phyloP scores from a whole-genome alignment of 2,329 filamentous ascomycete genomes.

The Akanthomyces uredinophilus region DNA sequence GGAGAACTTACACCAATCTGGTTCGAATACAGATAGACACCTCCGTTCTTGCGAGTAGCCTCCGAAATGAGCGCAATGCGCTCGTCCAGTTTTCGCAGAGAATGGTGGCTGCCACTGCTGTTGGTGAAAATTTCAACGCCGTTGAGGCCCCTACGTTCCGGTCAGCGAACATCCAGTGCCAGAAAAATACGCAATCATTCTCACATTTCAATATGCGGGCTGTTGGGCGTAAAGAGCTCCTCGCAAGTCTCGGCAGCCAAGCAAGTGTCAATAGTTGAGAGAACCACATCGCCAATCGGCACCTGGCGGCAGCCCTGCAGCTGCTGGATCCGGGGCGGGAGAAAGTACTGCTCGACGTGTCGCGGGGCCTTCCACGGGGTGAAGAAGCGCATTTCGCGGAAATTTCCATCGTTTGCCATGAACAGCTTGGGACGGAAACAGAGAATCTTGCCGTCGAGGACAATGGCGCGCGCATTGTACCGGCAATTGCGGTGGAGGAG shows the following conservation, averaged over 20 bases:
- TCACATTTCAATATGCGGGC: slow-evolving; percentile 48
- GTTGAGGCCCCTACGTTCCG: slow-evolving; percentile 43
- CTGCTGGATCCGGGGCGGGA: slow-evolving; percentile 27
- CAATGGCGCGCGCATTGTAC: slow-evolving; percentile 35
- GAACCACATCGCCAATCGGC: slow-evolving; percentile 36
- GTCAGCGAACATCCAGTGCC: slow-evolving; percentile 14
- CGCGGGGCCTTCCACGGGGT: slow-evolving; percentile 34
- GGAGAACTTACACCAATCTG: not conserved
- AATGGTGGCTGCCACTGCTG: slow-evolving; percentile 61
- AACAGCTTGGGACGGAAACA: slow-evolving; percentile 21
- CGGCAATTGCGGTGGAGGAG: slow-evolving; percentile 28
- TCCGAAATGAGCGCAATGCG: slow-evolving; percentile 61
- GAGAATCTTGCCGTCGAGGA: slow-evolving; percentile 25
- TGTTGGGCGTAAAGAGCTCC: slow-evolving; percentile 28
- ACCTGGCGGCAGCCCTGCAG: slow-evolving; percentile 31
- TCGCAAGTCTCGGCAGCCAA: slow-evolving; percentile 38
- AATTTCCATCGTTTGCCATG: slow-evolving; percentile 34
- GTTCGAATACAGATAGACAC: slow-evolving; percentile 47
- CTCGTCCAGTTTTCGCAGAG: slow-evolving; percentile 55
- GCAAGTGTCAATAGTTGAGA: slow-evolving; percentile 35
- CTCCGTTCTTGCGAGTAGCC: slow-evolving; percentile 57
- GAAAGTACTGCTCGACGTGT: slow-evolving; percentile 33
- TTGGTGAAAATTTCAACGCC: slow-evolving; percentile 72
- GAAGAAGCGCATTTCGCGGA: slow-evolving; percentile 37
- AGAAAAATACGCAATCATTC: not conserved